Percentiles rank a stretch among this genome's conserved stretches.
Conservation (phyloP, 1,139 yeast genomes). For the Protomyces macrosporus region DNA sequence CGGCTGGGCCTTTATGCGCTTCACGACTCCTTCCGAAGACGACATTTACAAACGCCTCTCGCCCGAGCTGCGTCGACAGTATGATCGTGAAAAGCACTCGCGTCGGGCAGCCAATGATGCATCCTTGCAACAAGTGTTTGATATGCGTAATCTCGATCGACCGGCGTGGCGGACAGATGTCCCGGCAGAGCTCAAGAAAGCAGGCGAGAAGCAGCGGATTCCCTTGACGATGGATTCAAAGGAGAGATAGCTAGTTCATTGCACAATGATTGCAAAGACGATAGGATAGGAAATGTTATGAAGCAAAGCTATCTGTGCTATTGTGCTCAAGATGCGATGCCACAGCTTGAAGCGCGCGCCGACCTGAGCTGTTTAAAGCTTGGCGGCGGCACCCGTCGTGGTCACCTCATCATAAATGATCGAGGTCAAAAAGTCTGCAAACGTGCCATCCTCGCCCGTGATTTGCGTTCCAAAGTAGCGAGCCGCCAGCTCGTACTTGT, state of each 20-base stretch:
- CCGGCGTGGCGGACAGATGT: slow-evolving; percentile 26
- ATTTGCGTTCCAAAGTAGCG: slow-evolving; percentile 62
- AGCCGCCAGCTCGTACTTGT: slow-evolving; percentile 52
- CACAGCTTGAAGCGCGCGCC: not conserved
- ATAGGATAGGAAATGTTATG: too few species aligned
- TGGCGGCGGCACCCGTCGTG: slow-evolving; percentile 28
- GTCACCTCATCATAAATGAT: slow-evolving; percentile 23
- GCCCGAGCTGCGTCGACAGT: slow-evolving; percentile 20
- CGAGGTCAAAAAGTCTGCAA: slow-evolving; percentile 62
- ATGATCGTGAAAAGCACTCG: slow-evolving; percentile 2
- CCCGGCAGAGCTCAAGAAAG: not conserved
- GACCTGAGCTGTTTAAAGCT: not conserved
- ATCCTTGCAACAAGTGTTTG: slow-evolving; percentile 18
- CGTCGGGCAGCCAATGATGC: slow-evolving; percentile 7
- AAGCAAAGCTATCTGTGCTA: not conserved
- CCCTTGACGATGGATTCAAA: slow-evolving; percentile 10
- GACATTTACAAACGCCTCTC: slow-evolving; percentile 8
- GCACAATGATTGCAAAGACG: too few species aligned
- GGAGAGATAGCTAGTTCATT: not conserved
- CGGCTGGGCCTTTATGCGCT: slow-evolving; percentile 20
- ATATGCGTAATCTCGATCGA: slow-evolving; percentile 15
- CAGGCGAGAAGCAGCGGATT: slow-evolving; percentile 5
- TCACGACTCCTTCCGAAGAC: slow-evolving; percentile 23
- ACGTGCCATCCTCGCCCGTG: slow-evolving; percentile 50
- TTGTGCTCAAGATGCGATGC: not conserved